Evolutionary conservation across 805 yeast genomes (phyloP).

Genomic region (Pichia nakasei): DNA sequence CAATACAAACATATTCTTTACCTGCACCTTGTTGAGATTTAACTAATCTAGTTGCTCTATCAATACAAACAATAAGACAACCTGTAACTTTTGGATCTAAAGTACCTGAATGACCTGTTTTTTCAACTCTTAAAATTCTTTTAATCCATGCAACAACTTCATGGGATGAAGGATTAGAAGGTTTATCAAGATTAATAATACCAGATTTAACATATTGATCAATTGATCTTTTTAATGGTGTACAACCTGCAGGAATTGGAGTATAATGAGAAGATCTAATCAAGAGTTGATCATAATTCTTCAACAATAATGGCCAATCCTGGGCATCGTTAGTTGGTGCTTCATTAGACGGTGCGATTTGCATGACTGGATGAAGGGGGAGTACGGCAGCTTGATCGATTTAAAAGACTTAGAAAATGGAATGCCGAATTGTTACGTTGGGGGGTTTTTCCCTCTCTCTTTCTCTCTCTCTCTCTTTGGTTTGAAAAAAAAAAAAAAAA

Average conservation of each 20-base stretch:
- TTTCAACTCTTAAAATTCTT: slow-evolving; percentile 89
- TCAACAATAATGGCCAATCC: slow-evolving; percentile 91
- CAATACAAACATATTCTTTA: slow-evolving; percentile 97
- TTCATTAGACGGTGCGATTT: slow-evolving; percentile 56
- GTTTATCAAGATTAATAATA: slow-evolving; percentile 95
- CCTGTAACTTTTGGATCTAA: slow-evolving; percentile 97
- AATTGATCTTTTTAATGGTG: slow-evolving; percentile 91
- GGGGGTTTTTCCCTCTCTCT: too few relatives aligned
- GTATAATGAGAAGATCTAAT: slow-evolving; percentile 97
- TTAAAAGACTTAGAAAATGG: too few relatives aligned
- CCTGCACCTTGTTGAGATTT: slow-evolving; percentile 99
- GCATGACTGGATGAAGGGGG: too few relatives aligned
- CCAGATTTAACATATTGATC: slow-evolving; percentile 87
- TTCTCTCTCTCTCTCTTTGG: too few relatives aligned
- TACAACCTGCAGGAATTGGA: slow-evolving; percentile 91
- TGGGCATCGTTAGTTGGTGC: slow-evolving; percentile 79
- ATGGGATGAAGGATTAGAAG: slow-evolving; percentile 96
- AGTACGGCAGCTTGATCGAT: too few relatives aligned
- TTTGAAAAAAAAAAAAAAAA: too few relatives aligned
- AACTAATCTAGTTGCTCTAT: slow-evolving; percentile 95
- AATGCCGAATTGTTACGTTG: too few relatives aligned
- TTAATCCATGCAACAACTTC: slow-evolving; percentile 99
- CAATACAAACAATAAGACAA: slow-evolving; percentile 95
- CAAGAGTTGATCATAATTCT: slow-evolving; percentile 85
- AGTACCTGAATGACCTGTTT: slow-evolving; percentile 99